Percentiles rank a stretch among this genome's conserved stretches.
Conservation (phyloP, 768 basidiomycete genomes). For the Lepiota subincarnata region DNA sequence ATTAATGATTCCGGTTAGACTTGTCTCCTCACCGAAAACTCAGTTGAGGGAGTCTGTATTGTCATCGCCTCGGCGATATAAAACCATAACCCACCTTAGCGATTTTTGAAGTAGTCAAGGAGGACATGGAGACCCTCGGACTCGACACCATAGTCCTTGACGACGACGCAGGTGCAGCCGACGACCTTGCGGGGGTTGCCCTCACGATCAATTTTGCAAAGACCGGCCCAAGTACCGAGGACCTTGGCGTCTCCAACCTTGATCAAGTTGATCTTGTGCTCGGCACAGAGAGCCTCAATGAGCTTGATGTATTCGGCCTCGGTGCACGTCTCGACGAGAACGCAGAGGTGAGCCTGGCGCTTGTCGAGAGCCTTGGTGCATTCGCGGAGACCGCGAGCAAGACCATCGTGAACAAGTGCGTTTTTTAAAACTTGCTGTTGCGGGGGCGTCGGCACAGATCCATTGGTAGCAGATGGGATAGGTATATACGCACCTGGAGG, state of each 20-base stretch:
- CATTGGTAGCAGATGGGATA: neutral
- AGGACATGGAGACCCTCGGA: conserved; percentile 93
- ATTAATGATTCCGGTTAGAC: conserved; percentile 91
- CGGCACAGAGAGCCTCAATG: conserved; percentile 98
- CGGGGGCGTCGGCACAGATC: conserved; percentile 8
- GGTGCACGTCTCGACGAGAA: conserved; percentile 97
- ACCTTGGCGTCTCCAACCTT: conserved; percentile 98
- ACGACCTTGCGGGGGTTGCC: conserved; percentile 97
- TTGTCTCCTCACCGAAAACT: conserved; percentile 67
- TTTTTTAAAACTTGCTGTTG: conserved; percentile 98
- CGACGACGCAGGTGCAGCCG: conserved; percentile 90
- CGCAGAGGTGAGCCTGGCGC: conserved; percentile 97
- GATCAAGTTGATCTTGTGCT: conserved; percentile 99
- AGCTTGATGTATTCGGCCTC: conserved; percentile 99
- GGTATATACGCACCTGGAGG: conserved; percentile 56
- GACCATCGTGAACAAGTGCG: conserved; percentile 96
- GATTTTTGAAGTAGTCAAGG: conserved; percentile 95
- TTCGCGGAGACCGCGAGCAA: conserved; percentile 96
- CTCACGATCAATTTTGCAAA: conserved; percentile 99
- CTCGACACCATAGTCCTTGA: conserved; percentile 96
- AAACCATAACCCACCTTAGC: conserved; percentile 45
- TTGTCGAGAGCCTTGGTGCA: conserved; percentile 98
- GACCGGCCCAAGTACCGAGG: conserved; percentile 96
- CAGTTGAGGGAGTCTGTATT: conserved; percentile 92
- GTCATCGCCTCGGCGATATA: conserved; percentile 52